Percentiles rank a stretch among this genome's conserved stretches.
phyloP scores from a whole-genome alignment of 2,329 filamentous ascomycete genomes.

The Herpomyces periplanetae region DNA sequence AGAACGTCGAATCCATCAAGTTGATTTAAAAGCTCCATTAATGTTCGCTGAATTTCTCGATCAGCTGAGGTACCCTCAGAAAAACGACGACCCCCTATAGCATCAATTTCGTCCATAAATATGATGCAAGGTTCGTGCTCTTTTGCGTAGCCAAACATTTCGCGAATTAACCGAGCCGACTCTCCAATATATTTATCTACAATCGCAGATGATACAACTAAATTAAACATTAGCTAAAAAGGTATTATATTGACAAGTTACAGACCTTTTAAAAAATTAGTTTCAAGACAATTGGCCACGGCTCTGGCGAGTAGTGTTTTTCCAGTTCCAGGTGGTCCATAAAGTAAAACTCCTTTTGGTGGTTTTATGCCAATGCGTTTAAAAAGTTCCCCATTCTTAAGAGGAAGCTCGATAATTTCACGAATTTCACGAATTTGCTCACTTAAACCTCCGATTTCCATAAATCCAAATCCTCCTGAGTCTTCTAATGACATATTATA shows the following conservation, averaged over 20 bases:
- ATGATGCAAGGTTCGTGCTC: constrained; percentile 98
- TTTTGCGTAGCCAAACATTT: constrained; percentile 98
- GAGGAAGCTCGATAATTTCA: constrained; percentile 82
- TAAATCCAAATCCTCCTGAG: constrained; percentile 86
- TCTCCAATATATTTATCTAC: constrained; percentile 99
- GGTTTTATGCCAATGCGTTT: constrained; percentile 90
- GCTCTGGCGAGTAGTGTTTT: constrained; percentile 82
- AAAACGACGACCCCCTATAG: constrained; percentile 81
- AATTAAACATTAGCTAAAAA: constrained; percentile 3
- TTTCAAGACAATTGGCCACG: constrained; percentile 79
- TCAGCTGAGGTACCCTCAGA: constrained; percentile 90
- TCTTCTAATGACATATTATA: constrained; percentile 99
- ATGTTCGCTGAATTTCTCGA: constrained; percentile 81
- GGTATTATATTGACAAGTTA: background rate
- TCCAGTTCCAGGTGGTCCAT: constrained; percentile 79
- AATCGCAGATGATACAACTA: constrained; percentile 89
- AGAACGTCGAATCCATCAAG: constrained; percentile 96
- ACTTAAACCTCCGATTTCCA: constrained; percentile 81
- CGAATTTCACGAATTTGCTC: constrained; percentile 89
- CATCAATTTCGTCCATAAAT: constrained; percentile 99
- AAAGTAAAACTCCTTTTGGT: constrained; percentile 79
- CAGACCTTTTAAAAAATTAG: constrained; percentile 80
- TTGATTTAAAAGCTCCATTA: constrained; percentile 96
- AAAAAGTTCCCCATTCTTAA: constrained; percentile 97
- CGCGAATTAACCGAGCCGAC: constrained; percentile 74